phyloP scores from a whole-genome alignment of 2,329 filamentous ascomycete species.

The Alternaria triticimaculans region DNA sequence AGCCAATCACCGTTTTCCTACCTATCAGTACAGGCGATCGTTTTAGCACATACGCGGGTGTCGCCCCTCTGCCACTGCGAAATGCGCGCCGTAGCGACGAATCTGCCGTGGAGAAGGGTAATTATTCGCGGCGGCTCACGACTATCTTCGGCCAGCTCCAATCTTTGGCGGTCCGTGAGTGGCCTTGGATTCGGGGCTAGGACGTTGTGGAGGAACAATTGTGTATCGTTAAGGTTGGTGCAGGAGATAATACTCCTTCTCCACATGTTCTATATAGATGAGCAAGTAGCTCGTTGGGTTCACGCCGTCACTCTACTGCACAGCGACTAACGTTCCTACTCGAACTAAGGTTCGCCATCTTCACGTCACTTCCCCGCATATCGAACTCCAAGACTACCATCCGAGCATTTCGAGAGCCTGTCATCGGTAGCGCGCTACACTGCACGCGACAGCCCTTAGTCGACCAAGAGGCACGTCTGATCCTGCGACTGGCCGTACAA shows the following conservation, averaged over 20 bases:
- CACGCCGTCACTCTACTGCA: constrained; percentile 12
- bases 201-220: constrained; percentile 25
- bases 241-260: constrained; percentile 28
- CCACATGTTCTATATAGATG: constrained; percentile 22
- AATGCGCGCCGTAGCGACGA: constrained; percentile 21
- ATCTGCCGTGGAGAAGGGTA: constrained; percentile 33
- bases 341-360: constrained; percentile 6
- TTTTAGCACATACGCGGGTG: constrained; percentile 37
- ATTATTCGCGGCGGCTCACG: constrained; percentile 34
- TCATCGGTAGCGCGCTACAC: constrained; percentile 12
- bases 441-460: constrained; percentile 12
- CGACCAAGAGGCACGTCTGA: background rate
- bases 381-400: constrained; percentile 16
- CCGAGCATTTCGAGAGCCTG: constrained; percentile 19
- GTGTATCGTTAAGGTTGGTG: constrained; percentile 40
- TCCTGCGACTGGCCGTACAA: constrained; percentile 14
- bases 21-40: constrained; percentile 37
- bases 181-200: constrained; percentile 26
- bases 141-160: constrained; percentile 42
- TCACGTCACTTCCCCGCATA: constrained; percentile 30
- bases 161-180: constrained; percentile 20
- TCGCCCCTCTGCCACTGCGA: constrained; percentile 23
- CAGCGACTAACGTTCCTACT: constrained; percentile 5
- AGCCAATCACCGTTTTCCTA: constrained; percentile 32
- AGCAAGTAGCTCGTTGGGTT: background rate